Evolutionary conservation across 257 asterid genomes (phyloP).

Genomic region (Primulina eburnea): DNA sequence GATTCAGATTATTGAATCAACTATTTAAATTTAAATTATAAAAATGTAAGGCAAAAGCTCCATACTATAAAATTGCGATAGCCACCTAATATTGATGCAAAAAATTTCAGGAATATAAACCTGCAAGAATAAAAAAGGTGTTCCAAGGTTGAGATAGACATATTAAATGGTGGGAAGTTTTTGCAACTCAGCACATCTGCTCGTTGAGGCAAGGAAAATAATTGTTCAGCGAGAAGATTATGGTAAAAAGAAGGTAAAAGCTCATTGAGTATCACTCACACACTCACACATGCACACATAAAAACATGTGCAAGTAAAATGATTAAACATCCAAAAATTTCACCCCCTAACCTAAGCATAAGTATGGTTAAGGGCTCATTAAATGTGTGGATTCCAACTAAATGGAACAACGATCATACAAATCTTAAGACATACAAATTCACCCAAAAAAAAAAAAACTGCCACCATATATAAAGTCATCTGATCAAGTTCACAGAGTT

Average conservation of each 20-base stretch:
- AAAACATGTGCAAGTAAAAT: too few relatives aligned
- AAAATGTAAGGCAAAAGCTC: conserved; percentile 36
- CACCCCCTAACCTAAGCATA: background rate
- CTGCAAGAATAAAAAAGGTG: conserved; percentile 49
- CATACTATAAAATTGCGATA: conserved; percentile 94
- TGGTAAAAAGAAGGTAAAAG: background rate
- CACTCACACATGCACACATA: conserved; percentile 1
- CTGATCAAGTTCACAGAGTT: background rate
- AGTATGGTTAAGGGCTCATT: background rate
- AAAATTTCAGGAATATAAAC: conserved; percentile 80
- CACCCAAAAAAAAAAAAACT: too few relatives aligned
- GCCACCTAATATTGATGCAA: conserved; percentile 93
- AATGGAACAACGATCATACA: background rate
- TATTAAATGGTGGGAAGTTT: conserved; percentile 16
- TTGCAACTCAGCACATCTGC: conserved; percentile 21
- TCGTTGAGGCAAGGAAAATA: conserved; percentile 8
- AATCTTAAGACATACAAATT: too few relatives aligned
- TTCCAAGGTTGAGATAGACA: conserved; percentile 19
- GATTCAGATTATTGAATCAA: conserved; percentile 25
- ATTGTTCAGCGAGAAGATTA: conserved; percentile 11
- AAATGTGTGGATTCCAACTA: conserved; percentile 3
- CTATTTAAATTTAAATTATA: conserved; percentile 17
- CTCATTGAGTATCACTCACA: conserved; percentile 14
- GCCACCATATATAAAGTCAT: background rate
- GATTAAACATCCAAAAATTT: too few relatives aligned